Evolutionary conservation across 768 basidiomycete genomes (phyloP).

Genomic region (Boletus subparvulus): DNA sequence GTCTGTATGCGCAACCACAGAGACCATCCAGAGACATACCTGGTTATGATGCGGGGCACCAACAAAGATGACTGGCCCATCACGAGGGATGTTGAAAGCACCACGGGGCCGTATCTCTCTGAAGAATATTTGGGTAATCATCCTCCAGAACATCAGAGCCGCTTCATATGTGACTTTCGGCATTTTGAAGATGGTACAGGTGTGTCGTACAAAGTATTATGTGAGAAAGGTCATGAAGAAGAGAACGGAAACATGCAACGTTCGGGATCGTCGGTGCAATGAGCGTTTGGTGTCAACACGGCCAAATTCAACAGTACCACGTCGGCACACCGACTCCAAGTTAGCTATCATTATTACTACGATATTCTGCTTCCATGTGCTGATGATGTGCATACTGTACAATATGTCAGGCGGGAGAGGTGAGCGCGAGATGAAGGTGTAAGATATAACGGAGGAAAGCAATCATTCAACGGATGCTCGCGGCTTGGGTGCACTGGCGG

Average conservation of each 20-base stretch:
- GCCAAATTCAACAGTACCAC: slow-evolving; percentile 20
- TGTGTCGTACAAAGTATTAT: slow-evolving; percentile 7
- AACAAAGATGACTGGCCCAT: slow-evolving; percentile 91
- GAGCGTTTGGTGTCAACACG: slow-evolving; percentile 22
- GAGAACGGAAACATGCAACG: neutral
- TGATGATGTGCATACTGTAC: slow-evolving; percentile 27
- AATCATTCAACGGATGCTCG: slow-evolving; percentile 21
- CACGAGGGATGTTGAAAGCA: slow-evolving; percentile 88
- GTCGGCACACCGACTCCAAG: neutral
- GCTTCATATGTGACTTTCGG: slow-evolving; percentile 56
- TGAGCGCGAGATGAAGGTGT: slow-evolving; percentile 15
- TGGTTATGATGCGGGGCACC: slow-evolving; percentile 93
- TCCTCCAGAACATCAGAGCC: slow-evolving; percentile 81
- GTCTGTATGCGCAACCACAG: slow-evolving; percentile 13
- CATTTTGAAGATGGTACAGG: slow-evolving; percentile 16
- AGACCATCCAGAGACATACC: slow-evolving; percentile 39
- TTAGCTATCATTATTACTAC: slow-evolving; percentile 21
- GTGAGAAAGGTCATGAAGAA: slow-evolving; percentile 12
- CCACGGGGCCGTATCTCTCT: slow-evolving; percentile 92
- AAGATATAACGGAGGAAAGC: slow-evolving; percentile 17
- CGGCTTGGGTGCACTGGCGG: slow-evolving; percentile 17
- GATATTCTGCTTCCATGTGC: slow-evolving; percentile 19
- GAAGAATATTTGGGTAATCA: slow-evolving; percentile 92
- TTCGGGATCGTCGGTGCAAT: neutral
- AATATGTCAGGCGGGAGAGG: slow-evolving; percentile 24